Conservation (phyloP, 257 asterid genomes). For the Penstemon newberryi region DNA sequence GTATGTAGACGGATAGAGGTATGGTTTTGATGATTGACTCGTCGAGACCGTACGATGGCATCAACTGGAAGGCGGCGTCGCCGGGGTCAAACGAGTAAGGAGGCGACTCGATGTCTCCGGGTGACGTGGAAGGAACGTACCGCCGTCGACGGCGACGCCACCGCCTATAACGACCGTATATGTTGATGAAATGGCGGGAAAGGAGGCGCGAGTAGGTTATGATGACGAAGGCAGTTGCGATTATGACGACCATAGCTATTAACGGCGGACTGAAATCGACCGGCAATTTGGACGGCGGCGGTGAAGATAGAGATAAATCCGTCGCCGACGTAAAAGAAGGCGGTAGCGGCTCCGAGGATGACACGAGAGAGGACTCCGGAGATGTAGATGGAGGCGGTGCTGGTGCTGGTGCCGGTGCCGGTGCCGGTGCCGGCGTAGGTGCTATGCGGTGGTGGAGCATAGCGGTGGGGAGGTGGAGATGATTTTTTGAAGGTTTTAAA, state of each 20-base stretch:
- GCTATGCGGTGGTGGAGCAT: conserved; percentile 42
- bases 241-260: conserved; percentile 84
- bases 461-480: conserved; percentile 32
- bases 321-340: conserved; percentile 28
- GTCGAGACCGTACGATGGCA: conserved; percentile 88
- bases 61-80: conserved; percentile 66
- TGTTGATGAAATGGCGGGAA: conserved; percentile 62
- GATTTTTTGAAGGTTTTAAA: conserved; percentile 32
- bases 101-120: conserved; percentile 76
- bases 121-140: conserved; percentile 67
- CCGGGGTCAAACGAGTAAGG: conserved; percentile 62
- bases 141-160: conserved; percentile 80
- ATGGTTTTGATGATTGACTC: conserved; percentile 79
- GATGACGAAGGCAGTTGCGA: conserved; percentile 79
- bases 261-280: conserved; percentile 92
- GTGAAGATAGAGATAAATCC: conserved; percentile 25
- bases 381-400: conserved; percentile 24
- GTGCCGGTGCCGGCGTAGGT: conserved; percentile 37
- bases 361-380: conserved; percentile 16
- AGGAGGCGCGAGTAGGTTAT: conserved; percentile 89
- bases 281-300: conserved; percentile 62
- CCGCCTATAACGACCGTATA: conserved; percentile 63
- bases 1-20: conserved; percentile 71
- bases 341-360: conserved; percentile 21
- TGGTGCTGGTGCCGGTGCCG: conserved; percentile 15